Conservation (phyloP, 176 grass and related monocot species). For the Aegilops umbellulata region DNA sequence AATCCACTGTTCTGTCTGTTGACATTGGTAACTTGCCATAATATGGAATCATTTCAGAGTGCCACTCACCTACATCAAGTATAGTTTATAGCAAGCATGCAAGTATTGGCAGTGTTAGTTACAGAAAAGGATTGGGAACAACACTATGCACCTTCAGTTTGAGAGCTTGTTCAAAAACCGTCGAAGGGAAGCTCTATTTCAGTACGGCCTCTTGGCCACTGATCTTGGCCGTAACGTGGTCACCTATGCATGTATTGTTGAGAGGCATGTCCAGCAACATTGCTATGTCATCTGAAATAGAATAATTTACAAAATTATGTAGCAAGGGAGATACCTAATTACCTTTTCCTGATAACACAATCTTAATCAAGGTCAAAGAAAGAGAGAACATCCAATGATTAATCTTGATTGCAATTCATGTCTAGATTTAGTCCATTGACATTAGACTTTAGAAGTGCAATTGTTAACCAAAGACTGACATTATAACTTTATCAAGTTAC, state of each 20-base stretch:
- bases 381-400: too few relatives aligned
- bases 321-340: not conserved
- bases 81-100: constrained; percentile 43
- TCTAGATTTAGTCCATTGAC: too few relatives aligned
- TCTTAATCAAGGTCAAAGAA: not conserved
- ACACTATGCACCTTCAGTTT: constrained; percentile 61
- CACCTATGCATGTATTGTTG: constrained; percentile 18
- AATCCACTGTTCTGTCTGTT: not conserved
- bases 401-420: too few relatives aligned
- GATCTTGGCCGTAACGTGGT: too few relatives aligned
- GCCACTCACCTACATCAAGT: constrained; percentile 71
- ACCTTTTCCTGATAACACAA: not conserved
- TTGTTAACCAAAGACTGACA: too few relatives aligned
- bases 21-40: not conserved
- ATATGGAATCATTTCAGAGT: not conserved
- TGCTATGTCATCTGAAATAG: constrained; percentile 81
- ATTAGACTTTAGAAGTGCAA: too few relatives aligned
- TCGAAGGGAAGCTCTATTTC: constrained; percentile 48
- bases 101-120: not conserved
- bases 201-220: too few relatives aligned
- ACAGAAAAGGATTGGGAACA: not conserved
- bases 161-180: constrained; percentile 79
- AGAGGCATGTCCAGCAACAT: constrained; percentile 85
- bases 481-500: too few relatives aligned
- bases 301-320: not conserved